Base-by-base conservation (phyloP, 2,329 filamentous ascomycete species). In the Didymella sp. region DNA sequence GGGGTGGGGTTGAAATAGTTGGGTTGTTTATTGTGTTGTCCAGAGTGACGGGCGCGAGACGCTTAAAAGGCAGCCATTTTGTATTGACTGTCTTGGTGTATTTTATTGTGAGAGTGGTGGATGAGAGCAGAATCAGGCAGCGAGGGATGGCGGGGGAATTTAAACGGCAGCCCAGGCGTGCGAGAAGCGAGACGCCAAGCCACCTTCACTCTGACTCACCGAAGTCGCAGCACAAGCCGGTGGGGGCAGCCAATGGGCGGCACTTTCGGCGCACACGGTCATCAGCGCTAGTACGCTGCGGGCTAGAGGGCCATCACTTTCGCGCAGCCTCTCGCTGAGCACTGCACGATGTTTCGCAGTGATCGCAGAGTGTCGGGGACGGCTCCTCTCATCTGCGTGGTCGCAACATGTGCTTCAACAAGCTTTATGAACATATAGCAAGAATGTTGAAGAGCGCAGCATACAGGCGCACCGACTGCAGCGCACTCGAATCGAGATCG, bases 51-150 rank as follows among this genome's bases (percentile, higher is more conserved):
- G 66, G 67, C 52, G 60, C 59, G 66, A 66, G 61, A 58, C 61
- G 64, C 56, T 67, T 73, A 77, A 61, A 74, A 76, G 73, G 65
- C 73, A 73, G 73, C 73, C 75, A 77, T 77, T 38, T 49, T 70
- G 33, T 52, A 47, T 51, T 69, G 68, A 70, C 67, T 74, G 71
- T 73, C 71, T 70, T 64, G 58, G 52, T 66, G 46, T 69, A 25
- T 58, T 38, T 54, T 56, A 60, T 64, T 52, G 49, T 48, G 51
- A 59, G 65, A 59, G 58, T 60, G 64, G 62, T 51, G 65, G 66
- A 61, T 64, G 62, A 62, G 68, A 61, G 64, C 61, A 60, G 69
- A 67, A 63, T 68, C 65, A 70, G 70, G 71, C 71, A 70, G 66
- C 62, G 63, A 69, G 60, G 62, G 67, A 55, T 59, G 58, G 61